Evolutionary conservation across 2,329 filamentous ascomycete species (phyloP), one percentile per base, ranked within the genome.

Genomic region (Rhynchosporium agropyri): DNA sequence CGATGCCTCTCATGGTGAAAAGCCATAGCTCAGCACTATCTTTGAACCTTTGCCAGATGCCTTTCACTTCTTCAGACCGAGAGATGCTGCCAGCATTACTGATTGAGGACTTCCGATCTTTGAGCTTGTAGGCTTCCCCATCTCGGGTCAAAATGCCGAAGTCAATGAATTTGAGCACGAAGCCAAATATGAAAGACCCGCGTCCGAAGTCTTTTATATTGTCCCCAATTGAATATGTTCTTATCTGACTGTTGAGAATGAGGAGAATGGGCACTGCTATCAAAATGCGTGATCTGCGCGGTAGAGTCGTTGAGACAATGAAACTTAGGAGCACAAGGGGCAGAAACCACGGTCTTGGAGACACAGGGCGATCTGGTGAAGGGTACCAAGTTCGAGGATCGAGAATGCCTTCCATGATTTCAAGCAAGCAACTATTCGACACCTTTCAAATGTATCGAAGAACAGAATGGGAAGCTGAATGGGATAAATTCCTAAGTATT

Each of bases 11-110:
- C 45, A 50, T 33, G 38, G 50, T 63, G 10, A 60, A 60, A 8
- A 63, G 40, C 31, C 51, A 63, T 38, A 63, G 43, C 46, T 63
- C 62, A 46, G 38, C 51, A 40, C 57, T 57, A 10, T 60, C 58
- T 31, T 43, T 53, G 7, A 60, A 50, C 15, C 13, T 56, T 40
- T 26, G 5, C 53, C 42, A 42, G 20, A 55, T n/a, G 13, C 33
- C 36, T 26, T 8, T 29, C 1, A 20, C n/a, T 2, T 20, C 28
- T 15, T 20, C 54, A 10, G 33, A 6, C n/a, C 20, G 20, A 20
- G 20, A 20, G 20, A 20, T 20, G 20, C 20, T 20, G 20, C 20
- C 20, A 20, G 20, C 20, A 1, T 20, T 20, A 36, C 33, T 20
- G 13, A 6, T 26, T 8, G 42, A 20, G 4, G 40, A 5, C 4